Evolutionary conservation across 805 yeast genomes (phyloP), one percentile per base, ranked within the genome.

Genomic region (Teunomyces aglyptinius): DNA sequence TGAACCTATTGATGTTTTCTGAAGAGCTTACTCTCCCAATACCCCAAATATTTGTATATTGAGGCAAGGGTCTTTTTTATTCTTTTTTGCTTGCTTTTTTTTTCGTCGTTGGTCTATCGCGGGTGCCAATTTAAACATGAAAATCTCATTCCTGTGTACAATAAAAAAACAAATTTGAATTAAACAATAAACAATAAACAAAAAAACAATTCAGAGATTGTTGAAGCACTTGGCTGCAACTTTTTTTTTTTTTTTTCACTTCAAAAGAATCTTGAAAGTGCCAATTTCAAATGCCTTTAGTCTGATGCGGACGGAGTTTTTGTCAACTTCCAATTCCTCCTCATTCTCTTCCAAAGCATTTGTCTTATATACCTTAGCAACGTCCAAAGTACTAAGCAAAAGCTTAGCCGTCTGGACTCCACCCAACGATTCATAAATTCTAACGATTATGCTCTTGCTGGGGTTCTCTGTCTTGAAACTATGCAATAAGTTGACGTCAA

Each of bases 371-470:
- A 85, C 82, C 45, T 68, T 64, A 16, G 59, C 65, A 29, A 83
- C 59, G 0, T 78, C 71, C 29, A 77, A 64, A 2, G 56, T 27
- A 31, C 60, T 57, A 28, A 85, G 70, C 15, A 60, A 61, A 28
- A 90, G 61, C 4, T 54, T 60, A 1, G 86, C 91, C 3, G 57
- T 60, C 1, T 86, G 73, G 44, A 71, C 71, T 39, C 97, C 98
- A 5, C 99, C 99, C 38, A 92, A 72, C 0, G 96, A 70, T 60
- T 92, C 99, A 65, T 90, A 92, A 1, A 89, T 76, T 55, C 98
- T 80, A 26, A 87, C 70, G 20, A 91, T 73, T 22, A 89, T 68
- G 7, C 83, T 76, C 54, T 75, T 76, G 13, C 26, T 13, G 11
- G 7, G 4, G 6, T 77, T 78, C 28, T 61, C 57, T 44, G 65